Evolutionary conservation across 352 stramenopile genomes (phyloP).

Genomic region (Pythium dissotocum): DNA sequence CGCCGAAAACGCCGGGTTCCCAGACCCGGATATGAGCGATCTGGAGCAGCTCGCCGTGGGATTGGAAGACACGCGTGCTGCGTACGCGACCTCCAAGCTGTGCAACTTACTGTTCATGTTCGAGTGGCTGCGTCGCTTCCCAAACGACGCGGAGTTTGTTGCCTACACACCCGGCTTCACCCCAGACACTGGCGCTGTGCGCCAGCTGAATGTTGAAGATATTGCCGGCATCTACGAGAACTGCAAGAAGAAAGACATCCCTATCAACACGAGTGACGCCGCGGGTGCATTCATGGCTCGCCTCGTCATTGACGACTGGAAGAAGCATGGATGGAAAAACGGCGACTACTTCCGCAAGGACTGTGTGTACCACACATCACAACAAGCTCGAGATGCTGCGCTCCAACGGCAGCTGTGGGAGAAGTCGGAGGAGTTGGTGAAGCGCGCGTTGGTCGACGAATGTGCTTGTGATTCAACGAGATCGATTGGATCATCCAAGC

Average conservation of each 20-base stretch:
- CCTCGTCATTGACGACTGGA: slow-evolving; percentile 19
- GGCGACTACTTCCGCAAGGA: slow-evolving; percentile 35
- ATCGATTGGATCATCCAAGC: no score
- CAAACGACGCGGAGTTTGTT: slow-evolving; percentile 11
- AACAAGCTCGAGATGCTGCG: slow-evolving; percentile 26
- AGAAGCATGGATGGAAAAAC: slow-evolving; percentile 15
- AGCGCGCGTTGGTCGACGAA: no score
- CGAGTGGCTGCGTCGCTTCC: slow-evolving; percentile 32
- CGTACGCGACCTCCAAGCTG: slow-evolving; percentile 38
- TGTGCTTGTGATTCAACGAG: no score
- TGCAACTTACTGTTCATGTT: slow-evolving; percentile 31
- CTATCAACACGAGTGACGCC: slow-evolving; percentile 23
- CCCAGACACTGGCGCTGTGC: slow-evolving; percentile 22
- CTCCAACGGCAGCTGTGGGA: slow-evolving; percentile 32
- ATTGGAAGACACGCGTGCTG: slow-evolving; percentile 28
- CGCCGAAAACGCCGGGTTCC: slow-evolving; percentile 16
- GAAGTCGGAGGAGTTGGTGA: slow-evolving; percentile 26
- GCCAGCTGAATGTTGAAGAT: slow-evolving; percentile 9
- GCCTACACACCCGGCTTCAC: slow-evolving; percentile 27
- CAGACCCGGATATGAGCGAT: slow-evolving; percentile 26
- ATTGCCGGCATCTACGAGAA: background rate
- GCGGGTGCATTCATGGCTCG: slow-evolving; percentile 32
- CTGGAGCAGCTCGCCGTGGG: slow-evolving; percentile 29
- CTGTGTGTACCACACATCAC: slow-evolving; percentile 22
- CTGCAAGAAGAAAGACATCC: slow-evolving; percentile 16